Conservation (phyloP, 2,329 filamentous ascomycete species). For the Neonectria punicea region DNA sequence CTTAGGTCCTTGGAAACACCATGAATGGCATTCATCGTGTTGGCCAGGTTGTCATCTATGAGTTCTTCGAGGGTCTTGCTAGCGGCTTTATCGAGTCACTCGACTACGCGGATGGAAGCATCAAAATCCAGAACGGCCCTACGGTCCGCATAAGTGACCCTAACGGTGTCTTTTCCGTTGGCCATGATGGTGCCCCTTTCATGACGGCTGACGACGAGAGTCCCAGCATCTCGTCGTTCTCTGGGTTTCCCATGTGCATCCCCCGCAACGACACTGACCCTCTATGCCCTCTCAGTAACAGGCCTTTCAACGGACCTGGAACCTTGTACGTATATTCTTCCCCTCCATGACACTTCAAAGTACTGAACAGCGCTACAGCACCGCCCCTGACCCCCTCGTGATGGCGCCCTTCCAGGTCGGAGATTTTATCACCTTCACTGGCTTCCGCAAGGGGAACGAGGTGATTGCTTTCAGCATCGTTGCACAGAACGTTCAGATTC, state of each 20-base stretch:
- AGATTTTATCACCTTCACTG: slow-evolving; percentile 50
- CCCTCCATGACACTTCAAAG: not conserved
- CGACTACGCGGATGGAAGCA: slow-evolving; percentile 46
- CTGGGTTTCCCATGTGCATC: slow-evolving; percentile 64
- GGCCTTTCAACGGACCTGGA: slow-evolving; percentile 47
- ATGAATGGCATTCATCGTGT: slow-evolving; percentile 48
- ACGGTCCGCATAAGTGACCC: slow-evolving; percentile 55
- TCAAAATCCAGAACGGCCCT: slow-evolving; percentile 48
- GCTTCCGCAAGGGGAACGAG: slow-evolving; percentile 45
- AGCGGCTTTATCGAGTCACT: slow-evolving; percentile 51
- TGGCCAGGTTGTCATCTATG: slow-evolving; percentile 47
- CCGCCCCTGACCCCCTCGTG: slow-evolving; percentile 48
- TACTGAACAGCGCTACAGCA: slow-evolving; percentile 31
- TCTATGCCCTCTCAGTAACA: slow-evolving; percentile 48
- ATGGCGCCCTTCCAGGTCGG: slow-evolving; percentile 51
- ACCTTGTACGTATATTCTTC: slow-evolving; percentile 38
- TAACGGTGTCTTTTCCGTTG: slow-evolving; percentile 55
- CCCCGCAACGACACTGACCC: slow-evolving; percentile 53
- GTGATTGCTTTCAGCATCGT: slow-evolving; percentile 51
- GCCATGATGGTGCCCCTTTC: slow-evolving; percentile 50
- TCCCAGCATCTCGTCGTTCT: slow-evolving; percentile 59
- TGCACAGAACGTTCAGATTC: slow-evolving; percentile 51
- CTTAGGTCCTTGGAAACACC: slow-evolving; percentile 50
- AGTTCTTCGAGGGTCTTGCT: slow-evolving; percentile 50
- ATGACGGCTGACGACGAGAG: slow-evolving; percentile 61